phyloP scores from a whole-genome alignment of 495 filamentous ascomycete species.

The Tuber magnatum region DNA sequence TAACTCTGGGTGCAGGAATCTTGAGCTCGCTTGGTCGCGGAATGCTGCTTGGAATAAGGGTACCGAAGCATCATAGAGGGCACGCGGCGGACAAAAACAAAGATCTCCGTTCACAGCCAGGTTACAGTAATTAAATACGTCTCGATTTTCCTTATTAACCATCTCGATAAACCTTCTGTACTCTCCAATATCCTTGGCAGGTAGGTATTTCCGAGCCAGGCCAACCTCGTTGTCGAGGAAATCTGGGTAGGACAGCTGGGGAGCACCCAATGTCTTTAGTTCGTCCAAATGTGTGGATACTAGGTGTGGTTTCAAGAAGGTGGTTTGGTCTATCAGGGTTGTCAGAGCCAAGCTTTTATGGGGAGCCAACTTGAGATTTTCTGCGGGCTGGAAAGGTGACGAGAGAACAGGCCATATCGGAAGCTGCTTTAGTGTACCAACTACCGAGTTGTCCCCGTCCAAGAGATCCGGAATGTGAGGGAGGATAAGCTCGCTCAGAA shows the following conservation, averaged over 20 bases:
- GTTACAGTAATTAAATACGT: slow-evolving; percentile 11
- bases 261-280: slow-evolving; percentile 10
- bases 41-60: slow-evolving; percentile 33
- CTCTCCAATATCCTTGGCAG: slow-evolving; percentile 11
- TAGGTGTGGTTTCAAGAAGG: slow-evolving; percentile 18
- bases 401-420: slow-evolving; percentile 31
- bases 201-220: not conserved
- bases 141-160: slow-evolving; percentile 7
- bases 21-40: slow-evolving; percentile 18
- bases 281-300: slow-evolving; percentile 6
- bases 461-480: slow-evolving; percentile 14
- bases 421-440: slow-evolving; percentile 14
- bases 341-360: slow-evolving; percentile 17
- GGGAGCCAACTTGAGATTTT: slow-evolving; percentile 16
- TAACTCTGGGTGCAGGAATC: slow-evolving; percentile 22
- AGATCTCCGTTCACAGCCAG: slow-evolving; percentile 25
- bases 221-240: slow-evolving; percentile 18
- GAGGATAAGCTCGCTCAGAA: slow-evolving; percentile 17
- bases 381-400: slow-evolving; percentile 16
- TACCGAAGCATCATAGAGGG: slow-evolving; percentile 20
- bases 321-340: slow-evolving; percentile 10
- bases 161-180: slow-evolving; percentile 17
- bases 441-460: not conserved
- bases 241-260: slow-evolving; percentile 11
- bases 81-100: slow-evolving; percentile 12